These are phyloP conservation scores for Agaricus blazei DNA, from an alignment of 768 basidiomycete genomes.

Conservation along the genomic window DNA sequence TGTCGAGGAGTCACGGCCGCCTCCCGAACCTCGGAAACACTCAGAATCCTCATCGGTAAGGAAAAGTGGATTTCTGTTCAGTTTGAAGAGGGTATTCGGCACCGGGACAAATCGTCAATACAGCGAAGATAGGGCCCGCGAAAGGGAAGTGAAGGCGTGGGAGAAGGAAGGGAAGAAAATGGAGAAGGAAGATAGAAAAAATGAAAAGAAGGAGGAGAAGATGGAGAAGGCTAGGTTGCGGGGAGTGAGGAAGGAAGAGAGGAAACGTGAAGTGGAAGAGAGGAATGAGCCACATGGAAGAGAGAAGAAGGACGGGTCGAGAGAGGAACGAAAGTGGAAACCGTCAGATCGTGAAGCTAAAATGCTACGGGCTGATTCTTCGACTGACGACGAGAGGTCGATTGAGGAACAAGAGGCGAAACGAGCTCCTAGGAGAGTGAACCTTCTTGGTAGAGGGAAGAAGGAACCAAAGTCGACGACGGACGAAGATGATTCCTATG, in stretches of 20 bases:
- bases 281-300: neutral
- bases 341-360: neutral
- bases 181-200: slow-evolving; percentile 1
- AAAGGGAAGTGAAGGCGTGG: slow-evolving; percentile 4
- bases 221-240: slow-evolving; percentile 5
- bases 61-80: slow-evolving; percentile 35
- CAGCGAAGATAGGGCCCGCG: slow-evolving; percentile 1
- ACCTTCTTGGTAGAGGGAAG: slow-evolving; percentile 1
- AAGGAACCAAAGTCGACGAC: slow-evolving; percentile 16
- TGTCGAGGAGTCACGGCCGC: neutral
- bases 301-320: slow-evolving; percentile 1
- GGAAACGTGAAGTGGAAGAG: neutral
- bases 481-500: slow-evolving; percentile 18
- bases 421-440: neutral
- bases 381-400: neutral
- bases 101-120: slow-evolving; percentile 4
- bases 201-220: neutral
- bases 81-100: slow-evolving; percentile 40
- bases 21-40: neutral
- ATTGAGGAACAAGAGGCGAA: neutral
- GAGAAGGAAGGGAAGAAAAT: neutral
- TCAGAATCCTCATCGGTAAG: slow-evolving; percentile 12
- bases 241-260: slow-evolving; percentile 2
- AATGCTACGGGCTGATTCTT: neutral
- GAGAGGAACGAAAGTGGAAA: neutral